Base-by-base conservation (phyloP, 2,329 filamentous ascomycete genomes). In the Nigrospora osmanthi region DNA sequence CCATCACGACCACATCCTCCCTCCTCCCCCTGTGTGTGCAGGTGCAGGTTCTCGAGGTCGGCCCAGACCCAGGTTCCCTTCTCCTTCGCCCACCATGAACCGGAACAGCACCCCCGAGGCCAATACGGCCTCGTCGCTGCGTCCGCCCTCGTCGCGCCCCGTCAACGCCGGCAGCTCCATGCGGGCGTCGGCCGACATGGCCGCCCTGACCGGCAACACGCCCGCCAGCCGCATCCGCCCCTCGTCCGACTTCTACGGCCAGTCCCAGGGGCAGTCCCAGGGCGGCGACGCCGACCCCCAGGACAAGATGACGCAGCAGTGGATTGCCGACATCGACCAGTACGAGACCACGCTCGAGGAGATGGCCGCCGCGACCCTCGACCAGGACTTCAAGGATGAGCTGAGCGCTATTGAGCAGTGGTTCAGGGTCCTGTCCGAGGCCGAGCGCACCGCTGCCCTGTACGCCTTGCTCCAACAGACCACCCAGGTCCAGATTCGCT, bases 321-420 rank as follows among this genome's bases (percentile, higher is more conserved):
- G 93, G 93, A 91, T 98, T 58, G 89, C 91, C 45, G 93, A 98
- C 59, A 97, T 98, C 55, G 93, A 98, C 63, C 91, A 97, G 66
- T 96, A 96, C 60, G 93, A 98, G 73, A 95, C 84, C n/a, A 98
- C 93, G 1, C 69, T 98, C 59, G 93, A 97, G 67, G 93, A 98
- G 65, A 98, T 98, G 93, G 93, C 93, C 37, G 90, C 91, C 31
- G 93, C 93, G 28, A 97, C 93, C n/a, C 74, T 97, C 44, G 93
- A 98, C 63, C 93, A 98, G 71, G 93, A 98, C 63, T 98, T 98
- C 75, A 98, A 98, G 72, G 93, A 97, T 67, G 93, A 98, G 68
- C 79, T 98, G 49, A 96, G 89, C 63, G 93, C 93, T 55, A 98
- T 98, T 61, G 93, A 98, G 70, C 93, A 98, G 73, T 98, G 93